These are phyloP conservation scores for Dioscorea cayenensis DNA, from an alignment of 116 monocot genomes.

Conservation along the genomic window DNA sequence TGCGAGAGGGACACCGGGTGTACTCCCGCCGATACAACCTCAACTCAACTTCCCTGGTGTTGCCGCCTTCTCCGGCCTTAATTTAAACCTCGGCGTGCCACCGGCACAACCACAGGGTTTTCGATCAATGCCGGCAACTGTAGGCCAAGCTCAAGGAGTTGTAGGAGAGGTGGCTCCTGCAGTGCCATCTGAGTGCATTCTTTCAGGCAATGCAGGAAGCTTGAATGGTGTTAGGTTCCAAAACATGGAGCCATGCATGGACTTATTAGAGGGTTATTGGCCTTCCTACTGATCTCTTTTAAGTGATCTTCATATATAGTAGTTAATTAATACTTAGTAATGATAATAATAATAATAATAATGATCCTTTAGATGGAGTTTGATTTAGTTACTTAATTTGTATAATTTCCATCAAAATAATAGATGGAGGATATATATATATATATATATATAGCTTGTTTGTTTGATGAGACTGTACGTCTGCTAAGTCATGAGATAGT, in stretches of 20 bases:
- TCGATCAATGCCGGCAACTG: background rate
- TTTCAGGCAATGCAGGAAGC: background rate
- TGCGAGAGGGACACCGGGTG: slow-evolving; percentile 20
- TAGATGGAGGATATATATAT: background rate
- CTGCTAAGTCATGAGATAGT: too few relatives aligned
- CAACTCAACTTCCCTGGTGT: slow-evolving; percentile 20
- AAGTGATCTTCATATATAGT: too few relatives aligned
- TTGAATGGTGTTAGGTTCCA: slow-evolving; percentile 19
- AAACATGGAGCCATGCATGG: slow-evolving; percentile 37
- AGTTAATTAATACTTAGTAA: too few relatives aligned
- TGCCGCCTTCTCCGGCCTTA: slow-evolving; percentile 35
- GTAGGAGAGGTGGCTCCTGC: background rate
- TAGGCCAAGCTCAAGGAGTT: background rate
- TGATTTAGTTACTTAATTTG: too few relatives aligned
- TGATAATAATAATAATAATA: background rate
- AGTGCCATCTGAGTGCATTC: slow-evolving; percentile 6
- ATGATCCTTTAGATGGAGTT: background rate
- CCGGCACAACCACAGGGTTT: slow-evolving; percentile 4
- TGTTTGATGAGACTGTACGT: background rate
- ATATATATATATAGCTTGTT: background rate
- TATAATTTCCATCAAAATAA: background rate
- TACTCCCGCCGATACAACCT: slow-evolving; percentile 24
- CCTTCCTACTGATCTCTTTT: slow-evolving; percentile 29
- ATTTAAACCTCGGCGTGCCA: slow-evolving; percentile 41
- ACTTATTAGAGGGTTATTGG: slow-evolving; percentile 62